phyloP scores from a whole-genome alignment of 1,284 basidiomycete species.

The Rhodotorula sp. region DNA sequence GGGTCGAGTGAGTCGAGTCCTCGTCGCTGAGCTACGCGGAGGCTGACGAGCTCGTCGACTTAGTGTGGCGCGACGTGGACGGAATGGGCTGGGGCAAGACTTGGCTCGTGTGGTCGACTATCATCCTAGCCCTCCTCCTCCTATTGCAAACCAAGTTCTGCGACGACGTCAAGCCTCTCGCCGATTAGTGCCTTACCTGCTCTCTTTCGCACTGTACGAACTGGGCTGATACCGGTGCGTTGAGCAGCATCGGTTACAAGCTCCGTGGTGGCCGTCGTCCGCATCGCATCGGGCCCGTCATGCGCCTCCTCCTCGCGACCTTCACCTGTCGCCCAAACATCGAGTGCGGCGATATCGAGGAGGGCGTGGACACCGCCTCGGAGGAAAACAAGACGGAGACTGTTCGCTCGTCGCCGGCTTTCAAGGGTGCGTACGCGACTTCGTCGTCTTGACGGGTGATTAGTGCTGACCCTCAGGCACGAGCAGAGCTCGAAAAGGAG shows the following conservation, averaged over 20 bases:
- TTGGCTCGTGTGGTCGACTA: conserved; percentile 17
- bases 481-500: too few relatives aligned
- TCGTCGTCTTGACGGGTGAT: too few relatives aligned
- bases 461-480: too few relatives aligned
- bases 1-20: conserved; percentile 13
- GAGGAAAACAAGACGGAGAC: too few relatives aligned
- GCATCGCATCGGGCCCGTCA: conserved; percentile 5
- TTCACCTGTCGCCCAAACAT: background rate
- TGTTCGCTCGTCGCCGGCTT: too few relatives aligned
- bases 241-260: conserved; percentile 5
- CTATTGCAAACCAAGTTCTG: conserved; percentile 16
- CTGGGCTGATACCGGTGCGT: too few relatives aligned
- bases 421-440: too few relatives aligned
- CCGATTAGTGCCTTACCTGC: conserved; percentile 1
- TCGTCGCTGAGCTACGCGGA: fast-evolving
- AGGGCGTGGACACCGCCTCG: too few relatives aligned
- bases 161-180: conserved; percentile 16
- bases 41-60: background rate
- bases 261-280: background rate
- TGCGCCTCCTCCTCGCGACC: background rate
- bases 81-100: conserved; percentile 9
- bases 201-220: too few relatives aligned
- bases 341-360: too few relatives aligned
- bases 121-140: conserved; percentile 11
- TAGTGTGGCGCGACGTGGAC: conserved; percentile 30